Percentiles rank a stretch among this genome's conserved stretches.
Conservation (phyloP, 2,329 filamentous ascomycete genomes). For the Bipolaris bicolor region DNA sequence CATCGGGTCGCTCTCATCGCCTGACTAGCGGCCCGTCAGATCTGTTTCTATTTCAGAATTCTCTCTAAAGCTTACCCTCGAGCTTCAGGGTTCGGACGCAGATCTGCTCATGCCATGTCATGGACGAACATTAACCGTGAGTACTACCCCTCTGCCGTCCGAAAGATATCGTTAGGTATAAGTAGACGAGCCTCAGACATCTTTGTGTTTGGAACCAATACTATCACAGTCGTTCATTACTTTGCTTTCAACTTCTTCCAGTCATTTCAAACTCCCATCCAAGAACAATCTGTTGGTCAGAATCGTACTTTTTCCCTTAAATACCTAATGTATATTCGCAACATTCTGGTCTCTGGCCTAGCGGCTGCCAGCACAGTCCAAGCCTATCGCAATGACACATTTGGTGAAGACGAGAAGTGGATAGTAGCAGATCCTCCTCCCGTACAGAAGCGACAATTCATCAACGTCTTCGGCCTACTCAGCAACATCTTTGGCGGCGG, state of each 20-base stretch:
- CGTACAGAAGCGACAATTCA: conserved; percentile 25
- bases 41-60: conserved; percentile 18
- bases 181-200: conserved; percentile 16
- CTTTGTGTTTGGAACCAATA: conserved; percentile 11
- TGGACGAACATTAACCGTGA: conserved; percentile 11
- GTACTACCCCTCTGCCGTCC: conserved; percentile 22
- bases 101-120: conserved; percentile 13
- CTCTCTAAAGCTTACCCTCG: conserved; percentile 13
- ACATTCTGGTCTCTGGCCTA: conserved; percentile 33
- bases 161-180: conserved; percentile 27
- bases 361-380: conserved; percentile 34
- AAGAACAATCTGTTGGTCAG: conserved; percentile 15
- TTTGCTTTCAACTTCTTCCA: conserved; percentile 5
- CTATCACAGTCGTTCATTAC: conserved; percentile 22
- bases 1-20: conserved; percentile 25
- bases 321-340: conserved; percentile 45
- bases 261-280: conserved; percentile 1
- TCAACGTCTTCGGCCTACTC: conserved; percentile 14
- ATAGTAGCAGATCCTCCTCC: conserved; percentile 4
- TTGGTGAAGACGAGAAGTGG: conserved; percentile 21
- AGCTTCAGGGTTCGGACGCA: conserved; percentile 15
- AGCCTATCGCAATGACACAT: conserved; percentile 33
- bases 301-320: neutral
- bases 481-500: conserved; percentile 9
- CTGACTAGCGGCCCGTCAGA: conserved; percentile 22